Conservation (phyloP, 2,329 filamentous ascomycete species). For the Chaetomium sp. region DNA sequence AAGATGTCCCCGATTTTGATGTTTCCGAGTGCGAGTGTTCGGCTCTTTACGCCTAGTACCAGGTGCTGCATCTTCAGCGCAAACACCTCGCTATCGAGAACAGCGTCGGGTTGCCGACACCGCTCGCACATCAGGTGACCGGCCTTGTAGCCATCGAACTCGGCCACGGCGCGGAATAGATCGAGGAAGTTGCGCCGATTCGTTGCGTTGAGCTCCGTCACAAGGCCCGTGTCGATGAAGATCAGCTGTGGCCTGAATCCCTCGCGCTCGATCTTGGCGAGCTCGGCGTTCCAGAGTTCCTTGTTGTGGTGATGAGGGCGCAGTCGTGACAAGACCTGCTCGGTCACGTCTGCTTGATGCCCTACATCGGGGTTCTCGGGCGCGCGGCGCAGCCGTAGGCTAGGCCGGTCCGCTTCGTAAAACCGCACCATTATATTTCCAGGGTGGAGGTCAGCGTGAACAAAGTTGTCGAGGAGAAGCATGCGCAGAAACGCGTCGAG, state of each 20-base stretch:
- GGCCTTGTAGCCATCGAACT: slow-evolving; percentile 95
- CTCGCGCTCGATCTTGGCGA: slow-evolving; percentile 77
- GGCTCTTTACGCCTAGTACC: slow-evolving; percentile 84
- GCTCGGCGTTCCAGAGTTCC: slow-evolving; percentile 73
- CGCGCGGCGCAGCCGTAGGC: slow-evolving; percentile 46
- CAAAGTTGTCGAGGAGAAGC: slow-evolving; percentile 95
- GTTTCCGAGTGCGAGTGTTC: slow-evolving; percentile 87
- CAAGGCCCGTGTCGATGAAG: slow-evolving; percentile 95
- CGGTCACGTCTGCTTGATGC: slow-evolving; percentile 73
- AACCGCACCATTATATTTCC: slow-evolving; percentile 99
- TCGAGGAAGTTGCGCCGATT: slow-evolving; percentile 93
- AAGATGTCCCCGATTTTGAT: slow-evolving; percentile 96
- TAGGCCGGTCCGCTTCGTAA: slow-evolving; percentile 77
- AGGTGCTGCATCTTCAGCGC: slow-evolving; percentile 97
- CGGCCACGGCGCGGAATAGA: slow-evolving; percentile 91
- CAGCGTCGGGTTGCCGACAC: slow-evolving; percentile 87
- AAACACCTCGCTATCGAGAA: slow-evolving; percentile 87
- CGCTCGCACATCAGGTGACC: slow-evolving; percentile 95
- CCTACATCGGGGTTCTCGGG: slow-evolving; percentile 37
- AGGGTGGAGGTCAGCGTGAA: slow-evolving; percentile 93
- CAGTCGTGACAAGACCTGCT: slow-evolving; percentile 79
- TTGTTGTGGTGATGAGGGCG: slow-evolving; percentile 67
- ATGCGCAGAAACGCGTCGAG: slow-evolving; percentile 95
- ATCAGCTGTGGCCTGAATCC: slow-evolving; percentile 92
- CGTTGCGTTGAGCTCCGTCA: slow-evolving; percentile 84